Conservation (phyloP, 805 yeast genomes). For the Jamesozyma piceae region DNA sequence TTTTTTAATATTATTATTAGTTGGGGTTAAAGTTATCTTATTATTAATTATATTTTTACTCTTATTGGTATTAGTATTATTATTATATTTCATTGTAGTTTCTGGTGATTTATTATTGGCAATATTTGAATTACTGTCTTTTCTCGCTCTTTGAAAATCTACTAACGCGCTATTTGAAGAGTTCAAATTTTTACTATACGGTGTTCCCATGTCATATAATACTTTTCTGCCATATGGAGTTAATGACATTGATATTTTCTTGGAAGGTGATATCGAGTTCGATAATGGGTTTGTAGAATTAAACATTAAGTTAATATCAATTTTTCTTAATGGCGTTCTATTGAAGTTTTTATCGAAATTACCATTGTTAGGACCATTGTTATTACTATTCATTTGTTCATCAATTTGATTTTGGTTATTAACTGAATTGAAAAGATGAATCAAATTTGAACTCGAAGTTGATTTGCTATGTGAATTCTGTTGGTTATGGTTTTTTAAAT, state of each 20-base stretch:
- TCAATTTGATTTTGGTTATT: conserved; percentile 2
- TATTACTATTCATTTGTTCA: conserved; percentile 2
- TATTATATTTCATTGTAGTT: background rate
- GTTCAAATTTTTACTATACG: conserved; percentile 15
- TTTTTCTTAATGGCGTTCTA: conserved; percentile 25
- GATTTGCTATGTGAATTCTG: conserved; percentile 6
- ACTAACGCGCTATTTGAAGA: conserved; percentile 28
- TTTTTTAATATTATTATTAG: background rate
- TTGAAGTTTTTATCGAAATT: conserved; percentile 3
- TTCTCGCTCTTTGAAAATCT: conserved; percentile 28
- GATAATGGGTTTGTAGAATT: conserved; percentile 14
- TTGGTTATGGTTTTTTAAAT: background rate
- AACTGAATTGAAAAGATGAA: conserved; percentile 8
- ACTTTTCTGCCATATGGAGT: conserved; percentile 29
- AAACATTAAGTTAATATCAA: conserved; percentile 29
- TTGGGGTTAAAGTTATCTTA: background rate
- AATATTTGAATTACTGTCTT: conserved; percentile 14
- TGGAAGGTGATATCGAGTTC: conserved; percentile 25
- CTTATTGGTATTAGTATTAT: background rate
- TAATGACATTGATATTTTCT: conserved; percentile 20
- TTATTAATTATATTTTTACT: background rate
- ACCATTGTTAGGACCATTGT: background rate
- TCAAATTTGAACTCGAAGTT: conserved; percentile 7
- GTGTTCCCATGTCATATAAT: conserved; percentile 27
- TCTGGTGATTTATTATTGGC: conserved; percentile 10